Base-by-base conservation (phyloP, 441 rosid species). In the Erodium texanum region DNA sequence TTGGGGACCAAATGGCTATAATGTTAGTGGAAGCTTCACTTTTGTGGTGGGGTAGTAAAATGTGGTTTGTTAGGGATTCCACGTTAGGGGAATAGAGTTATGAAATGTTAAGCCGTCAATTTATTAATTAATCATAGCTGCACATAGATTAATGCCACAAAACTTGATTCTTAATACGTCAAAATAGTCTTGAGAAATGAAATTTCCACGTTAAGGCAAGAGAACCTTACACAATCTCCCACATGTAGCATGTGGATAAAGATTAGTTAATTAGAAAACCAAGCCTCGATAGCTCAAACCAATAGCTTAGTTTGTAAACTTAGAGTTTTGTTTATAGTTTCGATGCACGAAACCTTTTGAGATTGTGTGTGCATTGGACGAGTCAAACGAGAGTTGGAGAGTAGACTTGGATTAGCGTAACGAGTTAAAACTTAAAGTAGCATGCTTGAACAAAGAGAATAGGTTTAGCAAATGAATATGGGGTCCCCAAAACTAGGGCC, bases 181-280 rank as follows among this genome's bases (percentile, higher is more conserved):
- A 27, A 27, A 38, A 7, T 38, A 24, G 71, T 61, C 50, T 78
- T 54, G 78, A 76, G 34, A 73, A 66, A 32, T 62, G 76, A 50
- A 71, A 59, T 65, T 5, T 66, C 16, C 16, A 41, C 62, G 56
- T 59, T 20, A 45, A 50, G 72, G 66, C 52, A 56, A 48, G 75
- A 68, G 78, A 81, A 79, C 70, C 69, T 50, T 81, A 77, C 92
- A 81, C 89, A 70, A 92, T 86, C 88, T 78, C 92, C 96, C 90
- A 89, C 96, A 83, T 76, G 88, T 58, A 70, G 81, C 92, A 86
- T 83, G 89, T 86, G 84, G 73, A 65, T 78, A 50, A 77, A 80
- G 79, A 80, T 79, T 72, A 79, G 76, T 80, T 79, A 78, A 80
- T 81, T 71, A 77, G 69, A 61, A 71, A 72, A 73, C 64, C 71